Percentiles rank a stretch among this genome's conserved stretches.
phyloP scores from a whole-genome alignment of 768 basidiomycete species.

The Lactarius vividus region DNA sequence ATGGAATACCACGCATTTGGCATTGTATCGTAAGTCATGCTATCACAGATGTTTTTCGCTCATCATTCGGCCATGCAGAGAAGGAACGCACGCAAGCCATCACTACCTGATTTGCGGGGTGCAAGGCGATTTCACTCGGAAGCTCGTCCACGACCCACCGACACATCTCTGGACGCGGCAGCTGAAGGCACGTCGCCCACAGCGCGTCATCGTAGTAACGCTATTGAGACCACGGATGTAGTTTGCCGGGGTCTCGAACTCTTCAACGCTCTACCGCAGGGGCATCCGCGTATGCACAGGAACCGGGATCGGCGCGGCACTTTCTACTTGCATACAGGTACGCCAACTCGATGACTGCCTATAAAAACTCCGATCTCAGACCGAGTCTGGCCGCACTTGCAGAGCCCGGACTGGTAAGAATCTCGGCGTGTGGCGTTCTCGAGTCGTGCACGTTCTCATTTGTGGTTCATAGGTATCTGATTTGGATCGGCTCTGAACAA shows the following conservation, averaged over 20 bases:
- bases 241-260: slow-evolving; percentile 80
- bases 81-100: slow-evolving; percentile 67
- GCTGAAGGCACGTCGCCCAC: slow-evolving; percentile 53
- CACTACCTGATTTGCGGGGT: slow-evolving; percentile 84
- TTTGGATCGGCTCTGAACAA: slow-evolving; percentile 85
- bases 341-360: neutral
- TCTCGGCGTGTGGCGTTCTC: slow-evolving; percentile 10
- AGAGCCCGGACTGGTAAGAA: slow-evolving; percentile 65
- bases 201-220: neutral
- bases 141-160: slow-evolving; percentile 68
- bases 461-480: slow-evolving; percentile 58
- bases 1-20: slow-evolving; percentile 86
- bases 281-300: slow-evolving; percentile 82
- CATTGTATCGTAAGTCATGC: slow-evolving; percentile 60
- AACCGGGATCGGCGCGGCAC: slow-evolving; percentile 75
- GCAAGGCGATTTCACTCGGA: slow-evolving; percentile 76
- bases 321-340: slow-evolving; percentile 50
- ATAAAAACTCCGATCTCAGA: neutral
- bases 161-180: slow-evolving; percentile 74
- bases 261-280: slow-evolving; percentile 73
- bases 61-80: slow-evolving; percentile 40
- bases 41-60: slow-evolving; percentile 11
- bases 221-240: slow-evolving; percentile 32
- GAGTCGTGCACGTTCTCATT: neutral
- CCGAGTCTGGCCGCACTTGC: slow-evolving; percentile 40